Evolutionary conservation across 2,329 filamentous ascomycete species (phyloP), one percentile per base, ranked within the genome.

Genomic region (Hypoxylon sp.): DNA sequence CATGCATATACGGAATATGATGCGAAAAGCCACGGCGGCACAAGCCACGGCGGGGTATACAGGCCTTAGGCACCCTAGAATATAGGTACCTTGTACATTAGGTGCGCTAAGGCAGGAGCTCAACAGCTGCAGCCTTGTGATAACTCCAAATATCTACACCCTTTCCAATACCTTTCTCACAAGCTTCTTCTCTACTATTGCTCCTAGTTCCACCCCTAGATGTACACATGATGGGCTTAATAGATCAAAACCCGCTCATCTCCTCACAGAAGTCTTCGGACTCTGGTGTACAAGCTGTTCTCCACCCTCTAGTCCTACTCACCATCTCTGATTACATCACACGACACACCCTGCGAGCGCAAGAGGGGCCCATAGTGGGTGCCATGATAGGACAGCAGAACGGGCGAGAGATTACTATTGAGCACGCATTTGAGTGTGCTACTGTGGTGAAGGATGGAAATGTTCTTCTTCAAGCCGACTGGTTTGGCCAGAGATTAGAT

Each of bases 301-400:
- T 99, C 17, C 95, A 99, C 74, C 95, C 95, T 24, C 89, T 99
- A 50, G 94, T 97, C 54, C 90, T 98, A 69, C 91, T 99, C 79
- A 96, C 91, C 68, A 95, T 99, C 73, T 97, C 94, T 71, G 95
- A 99, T 79, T 96, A 97, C 77, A 93, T 98, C 77, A 97, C 94
- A 61, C 88, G 95, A 63, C 94, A 97, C 78, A 92, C 90, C 1
- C 85, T 97, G 59, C 88, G 95, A 62, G 82, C 88, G 54, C 89
- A 93, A 72, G 77, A 82, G 17, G 91, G 91, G 0, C 93, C 93
- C 15, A 85, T 97, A 17, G 86, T 94, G 2, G 95, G 95, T 59
- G 93, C 91, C 54, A 84, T 99, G n/a, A 80, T 99, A 5, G 95
- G 95, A 15, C 92, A 95, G 74, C 94, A 97, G 72, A 91, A 93